phyloP scores from a whole-genome alignment of 73 alveolate genomes.

The Durusdinium trenchii region DNA sequence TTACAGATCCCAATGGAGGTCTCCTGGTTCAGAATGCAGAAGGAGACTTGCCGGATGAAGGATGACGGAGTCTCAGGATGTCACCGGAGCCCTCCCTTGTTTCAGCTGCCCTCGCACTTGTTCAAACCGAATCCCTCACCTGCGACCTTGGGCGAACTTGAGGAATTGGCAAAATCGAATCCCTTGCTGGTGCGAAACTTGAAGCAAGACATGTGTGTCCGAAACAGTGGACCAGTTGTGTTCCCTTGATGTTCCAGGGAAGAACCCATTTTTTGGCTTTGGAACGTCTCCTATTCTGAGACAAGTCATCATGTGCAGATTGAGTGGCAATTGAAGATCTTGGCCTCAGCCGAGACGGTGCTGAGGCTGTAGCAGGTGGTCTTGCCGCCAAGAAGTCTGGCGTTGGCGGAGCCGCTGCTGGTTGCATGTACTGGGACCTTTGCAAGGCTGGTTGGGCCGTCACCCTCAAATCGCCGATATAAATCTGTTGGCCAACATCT shows the following conservation, averaged over 20 bases:
- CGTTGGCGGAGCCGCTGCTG: slow-evolving; percentile 84
- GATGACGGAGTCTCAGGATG: not conserved
- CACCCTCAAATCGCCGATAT: not conserved
- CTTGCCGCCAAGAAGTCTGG: slow-evolving; percentile 35
- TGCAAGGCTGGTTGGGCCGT: slow-evolving; percentile 31
- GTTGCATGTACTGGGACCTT: slow-evolving; percentile 71
- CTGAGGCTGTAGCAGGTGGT: slow-evolving; percentile 59
- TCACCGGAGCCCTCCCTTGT: not conserved
- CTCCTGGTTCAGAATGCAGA: slow-evolving; percentile 66
- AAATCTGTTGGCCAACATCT: not conserved
- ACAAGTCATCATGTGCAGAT: no score
- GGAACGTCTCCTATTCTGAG: no score
- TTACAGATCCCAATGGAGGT: not conserved
- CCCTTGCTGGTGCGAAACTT: slow-evolving; percentile 4
- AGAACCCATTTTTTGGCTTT: no score
- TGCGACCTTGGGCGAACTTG: no score
- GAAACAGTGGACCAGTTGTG: not conserved
- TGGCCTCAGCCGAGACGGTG: not conserved
- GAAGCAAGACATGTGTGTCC: no score
- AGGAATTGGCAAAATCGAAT: slow-evolving; percentile 25
- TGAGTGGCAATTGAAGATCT: no score
- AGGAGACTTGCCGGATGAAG: slow-evolving; percentile 44
- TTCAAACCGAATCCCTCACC: no score
- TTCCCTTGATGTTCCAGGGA: not conserved
- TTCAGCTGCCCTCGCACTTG: not conserved